Conservation (phyloP, 2,329 filamentous ascomycete genomes). For the Colletotrichum truncatum region DNA sequence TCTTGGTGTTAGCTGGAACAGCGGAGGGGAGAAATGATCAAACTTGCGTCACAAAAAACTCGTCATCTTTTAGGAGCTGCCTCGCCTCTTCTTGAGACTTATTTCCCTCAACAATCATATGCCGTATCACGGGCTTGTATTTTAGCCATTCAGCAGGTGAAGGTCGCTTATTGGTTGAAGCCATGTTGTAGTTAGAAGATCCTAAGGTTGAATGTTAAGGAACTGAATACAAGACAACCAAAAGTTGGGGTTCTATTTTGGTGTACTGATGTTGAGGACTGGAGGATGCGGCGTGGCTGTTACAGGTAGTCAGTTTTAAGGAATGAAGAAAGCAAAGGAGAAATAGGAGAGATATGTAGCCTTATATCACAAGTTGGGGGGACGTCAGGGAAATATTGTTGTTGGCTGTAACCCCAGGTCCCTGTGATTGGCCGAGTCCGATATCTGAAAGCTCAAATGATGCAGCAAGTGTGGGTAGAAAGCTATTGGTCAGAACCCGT, state of each 20-base stretch:
- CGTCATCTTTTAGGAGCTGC: neutral
- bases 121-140: neutral
- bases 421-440: neutral
- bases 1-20: neutral
- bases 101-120: neutral
- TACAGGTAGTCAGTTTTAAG: no score
- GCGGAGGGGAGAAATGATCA: rapidly evolving
- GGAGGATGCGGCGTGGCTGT: no score
- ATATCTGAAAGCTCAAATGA: neutral
- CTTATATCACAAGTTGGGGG: no score
- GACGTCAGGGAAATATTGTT: neutral
- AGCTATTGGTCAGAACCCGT: neutral
- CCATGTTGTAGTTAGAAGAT: no score
- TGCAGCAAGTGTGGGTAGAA: neutral
- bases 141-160: neutral
- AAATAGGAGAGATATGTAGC: no score
- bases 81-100: neutral
- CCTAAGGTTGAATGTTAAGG: no score
- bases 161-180: neutral
- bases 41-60: neutral
- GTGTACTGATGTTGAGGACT: no score
- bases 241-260: no score
- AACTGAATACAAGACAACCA: no score
- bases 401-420: neutral
- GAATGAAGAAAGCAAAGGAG: no score